Conservation (phyloP, 495 filamentous ascomycete genomes). For the Wilcoxina mikolae region DNA sequence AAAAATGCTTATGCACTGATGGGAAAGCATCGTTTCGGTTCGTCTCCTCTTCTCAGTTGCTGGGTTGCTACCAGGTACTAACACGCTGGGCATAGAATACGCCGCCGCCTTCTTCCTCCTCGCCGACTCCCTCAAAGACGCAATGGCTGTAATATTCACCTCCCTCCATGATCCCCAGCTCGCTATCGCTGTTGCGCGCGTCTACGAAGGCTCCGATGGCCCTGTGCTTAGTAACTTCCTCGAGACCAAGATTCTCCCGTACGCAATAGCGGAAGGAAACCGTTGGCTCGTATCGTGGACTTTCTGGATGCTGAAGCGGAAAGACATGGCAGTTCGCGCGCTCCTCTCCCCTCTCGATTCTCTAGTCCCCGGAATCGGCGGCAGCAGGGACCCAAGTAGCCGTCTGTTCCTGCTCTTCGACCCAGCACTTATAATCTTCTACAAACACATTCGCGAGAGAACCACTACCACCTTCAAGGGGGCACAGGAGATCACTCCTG, state of each 20-base stretch:
- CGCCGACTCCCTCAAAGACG: slow-evolving; percentile 70
- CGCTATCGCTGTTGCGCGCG: slow-evolving; percentile 74
- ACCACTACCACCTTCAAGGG: slow-evolving; percentile 75
- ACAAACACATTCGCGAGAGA: slow-evolving; percentile 71
- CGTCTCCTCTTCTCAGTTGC: slow-evolving; percentile 15
- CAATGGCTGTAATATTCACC: slow-evolving; percentile 66
- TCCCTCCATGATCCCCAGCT: slow-evolving; percentile 81
- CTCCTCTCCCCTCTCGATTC: slow-evolving; percentile 57
- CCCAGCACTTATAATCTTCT: slow-evolving; percentile 72
- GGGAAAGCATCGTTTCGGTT: slow-evolving; percentile 78
- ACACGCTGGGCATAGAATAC: slow-evolving; percentile 47
- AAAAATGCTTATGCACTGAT: slow-evolving; percentile 98
- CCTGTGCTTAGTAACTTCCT: slow-evolving; percentile 59
- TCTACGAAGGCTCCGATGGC: slow-evolving; percentile 71
- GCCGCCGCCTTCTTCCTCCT: slow-evolving; percentile 92
- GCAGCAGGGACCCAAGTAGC: slow-evolving; percentile 39
- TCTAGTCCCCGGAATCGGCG: slow-evolving; percentile 50
- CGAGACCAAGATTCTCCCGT: slow-evolving; percentile 60
- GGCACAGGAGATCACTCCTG: slow-evolving; percentile 62
- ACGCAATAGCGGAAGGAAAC: slow-evolving; percentile 68
- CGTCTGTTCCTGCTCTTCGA: slow-evolving; percentile 79
- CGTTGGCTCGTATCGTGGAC: slow-evolving; percentile 94
- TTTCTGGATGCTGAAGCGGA: slow-evolving; percentile 76
- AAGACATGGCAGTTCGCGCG: slow-evolving; percentile 75
- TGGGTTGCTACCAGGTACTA: slow-evolving; percentile 15